These are phyloP conservation scores for Yamagishiella unicocca DNA, from an alignment of 139 green algal genomes.

Conservation along the genomic window DNA sequence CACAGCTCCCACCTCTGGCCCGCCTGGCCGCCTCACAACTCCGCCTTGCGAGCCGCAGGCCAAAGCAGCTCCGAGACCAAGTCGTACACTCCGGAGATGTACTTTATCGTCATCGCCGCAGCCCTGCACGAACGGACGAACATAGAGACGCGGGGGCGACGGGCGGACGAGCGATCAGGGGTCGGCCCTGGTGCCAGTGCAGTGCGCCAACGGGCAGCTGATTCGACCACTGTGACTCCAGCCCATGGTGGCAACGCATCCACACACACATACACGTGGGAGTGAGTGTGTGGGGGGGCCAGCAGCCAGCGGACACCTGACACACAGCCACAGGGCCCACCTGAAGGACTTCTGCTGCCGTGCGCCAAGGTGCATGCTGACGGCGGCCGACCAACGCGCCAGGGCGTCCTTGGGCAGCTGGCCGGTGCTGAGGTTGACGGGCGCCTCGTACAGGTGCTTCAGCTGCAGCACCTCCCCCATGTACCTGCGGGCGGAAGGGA, in stretches of 20 bases:
- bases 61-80: constrained; percentile 38
- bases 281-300: too few relatives aligned
- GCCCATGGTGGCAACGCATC: too few relatives aligned
- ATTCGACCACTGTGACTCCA: too few relatives aligned
- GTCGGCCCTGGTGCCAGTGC: too few relatives aligned
- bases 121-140: constrained; percentile 7
- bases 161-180: too few relatives aligned
- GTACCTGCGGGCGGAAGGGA: constrained; percentile 24
- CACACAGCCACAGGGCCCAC: not conserved
- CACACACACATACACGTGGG: too few relatives aligned
- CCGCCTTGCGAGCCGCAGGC: constrained; percentile 3
- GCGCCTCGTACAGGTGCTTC: constrained; percentile 10
- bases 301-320: not conserved
- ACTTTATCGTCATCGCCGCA: constrained; percentile 25
- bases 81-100: constrained; percentile 32
- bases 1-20: not conserved
- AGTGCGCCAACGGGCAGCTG: too few relatives aligned
- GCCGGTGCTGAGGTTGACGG: constrained; percentile 7
- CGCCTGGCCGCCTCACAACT: not conserved
- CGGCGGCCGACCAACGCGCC: constrained; percentile 8
- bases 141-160: too few relatives aligned
- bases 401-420: not conserved
- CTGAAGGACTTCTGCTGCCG: not conserved
- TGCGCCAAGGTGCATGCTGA: constrained; percentile 39
- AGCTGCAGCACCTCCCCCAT: constrained; percentile 35